Conservation (phyloP, 176 grass and related monocot genomes). For the Zoysia japonica region DNA sequence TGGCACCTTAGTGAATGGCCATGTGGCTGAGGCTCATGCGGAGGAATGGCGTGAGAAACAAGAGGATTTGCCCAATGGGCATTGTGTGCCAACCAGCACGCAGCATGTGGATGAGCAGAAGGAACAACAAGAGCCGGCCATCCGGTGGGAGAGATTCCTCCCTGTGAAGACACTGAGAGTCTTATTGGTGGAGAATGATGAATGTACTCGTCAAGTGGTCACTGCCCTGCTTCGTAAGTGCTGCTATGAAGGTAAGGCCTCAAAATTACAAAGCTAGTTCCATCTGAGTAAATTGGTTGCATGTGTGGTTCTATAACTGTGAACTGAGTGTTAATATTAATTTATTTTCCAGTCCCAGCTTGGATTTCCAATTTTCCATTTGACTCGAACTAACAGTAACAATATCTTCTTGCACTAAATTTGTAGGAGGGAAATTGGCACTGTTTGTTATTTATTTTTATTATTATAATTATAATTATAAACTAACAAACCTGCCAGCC, state of each 20-base stretch:
- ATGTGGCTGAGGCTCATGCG: conserved; percentile 26
- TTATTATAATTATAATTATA: background rate
- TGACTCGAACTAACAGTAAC: background rate
- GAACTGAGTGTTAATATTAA: background rate
- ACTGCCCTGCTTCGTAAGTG: conserved; percentile 80
- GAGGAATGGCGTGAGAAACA: conserved; percentile 44
- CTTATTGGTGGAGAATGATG: conserved; percentile 82
- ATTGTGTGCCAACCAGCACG: background rate
- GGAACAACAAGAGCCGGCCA: conserved; percentile 46
- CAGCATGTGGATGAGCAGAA: conserved; percentile 44
- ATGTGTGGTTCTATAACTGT: conserved; percentile 8
- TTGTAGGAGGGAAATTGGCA: background rate
- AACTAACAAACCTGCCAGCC: background rate
- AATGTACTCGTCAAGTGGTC: conserved; percentile 84
- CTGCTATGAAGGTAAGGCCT: conserved; percentile 77
- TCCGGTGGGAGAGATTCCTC: conserved; percentile 83
- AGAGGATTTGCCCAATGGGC: conserved; percentile 35
- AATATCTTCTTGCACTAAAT: background rate
- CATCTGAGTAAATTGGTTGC: background rate
- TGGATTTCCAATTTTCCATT: background rate
- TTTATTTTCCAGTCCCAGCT: background rate
- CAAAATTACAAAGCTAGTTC: conserved; percentile 7
- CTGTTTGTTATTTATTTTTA: background rate
- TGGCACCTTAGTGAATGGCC: conserved; percentile 39
- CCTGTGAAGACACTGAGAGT: conserved; percentile 70